Conservation (phyloP, 768 basidiomycete species). For the Termitomyces sp. region DNA sequence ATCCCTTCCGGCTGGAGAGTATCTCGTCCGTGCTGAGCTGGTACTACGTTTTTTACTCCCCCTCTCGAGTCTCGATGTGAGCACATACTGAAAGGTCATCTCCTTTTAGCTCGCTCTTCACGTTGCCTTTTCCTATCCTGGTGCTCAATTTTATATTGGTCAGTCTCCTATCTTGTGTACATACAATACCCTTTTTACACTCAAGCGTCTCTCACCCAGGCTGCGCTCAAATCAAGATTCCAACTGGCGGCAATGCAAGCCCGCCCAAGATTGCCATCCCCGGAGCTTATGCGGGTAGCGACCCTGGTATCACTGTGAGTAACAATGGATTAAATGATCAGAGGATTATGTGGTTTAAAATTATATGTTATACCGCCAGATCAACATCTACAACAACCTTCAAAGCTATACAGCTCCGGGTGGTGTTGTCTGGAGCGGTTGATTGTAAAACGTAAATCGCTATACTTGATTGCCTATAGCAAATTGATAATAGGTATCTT, state of each 20-base stretch:
- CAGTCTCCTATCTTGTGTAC: neutral
- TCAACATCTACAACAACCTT: constrained; percentile 56
- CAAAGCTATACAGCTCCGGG: constrained; percentile 46
- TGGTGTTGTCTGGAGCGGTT: constrained; percentile 36
- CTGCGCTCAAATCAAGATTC: constrained; percentile 47
- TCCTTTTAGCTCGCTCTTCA: constrained; percentile 28
- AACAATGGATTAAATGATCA: neutral
- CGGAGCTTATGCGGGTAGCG: constrained; percentile 40
- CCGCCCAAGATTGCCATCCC: constrained; percentile 48
- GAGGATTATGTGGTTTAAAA: too few species aligned
- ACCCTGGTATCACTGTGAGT: constrained; percentile 48
- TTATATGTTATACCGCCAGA: constrained; percentile 15
- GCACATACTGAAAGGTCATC: too few species aligned
- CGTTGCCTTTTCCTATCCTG: constrained; percentile 40
- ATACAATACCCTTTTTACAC: too few species aligned
- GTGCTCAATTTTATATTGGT: constrained; percentile 49
- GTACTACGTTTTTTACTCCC: constrained; percentile 23
- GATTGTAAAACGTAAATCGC: too few species aligned
- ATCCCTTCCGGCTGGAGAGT: constrained; percentile 47
- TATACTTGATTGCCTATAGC: too few species aligned
- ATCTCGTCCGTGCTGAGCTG: constrained; percentile 47
- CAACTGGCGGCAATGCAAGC: constrained; percentile 40
- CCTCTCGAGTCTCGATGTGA: too few species aligned
- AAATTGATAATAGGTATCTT: too few species aligned
- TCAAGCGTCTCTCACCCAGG: too few species aligned